Evolutionary conservation across 73 alveolate genomes (phyloP).

Genomic region (Paramecium primaurelia): DNA sequence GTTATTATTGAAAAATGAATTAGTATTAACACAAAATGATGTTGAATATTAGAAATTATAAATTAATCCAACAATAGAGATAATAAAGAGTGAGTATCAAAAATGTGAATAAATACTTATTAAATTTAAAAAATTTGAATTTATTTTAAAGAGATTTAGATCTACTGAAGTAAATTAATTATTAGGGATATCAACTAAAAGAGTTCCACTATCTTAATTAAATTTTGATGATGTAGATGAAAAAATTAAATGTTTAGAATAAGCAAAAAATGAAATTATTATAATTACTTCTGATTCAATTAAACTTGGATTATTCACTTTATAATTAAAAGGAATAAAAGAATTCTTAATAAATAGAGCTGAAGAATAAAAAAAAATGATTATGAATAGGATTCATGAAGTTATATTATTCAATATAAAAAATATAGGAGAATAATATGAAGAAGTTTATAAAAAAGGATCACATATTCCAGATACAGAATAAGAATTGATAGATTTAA

Average conservation of each 20-base stretch:
- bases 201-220: background rate
- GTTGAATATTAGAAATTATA: background rate
- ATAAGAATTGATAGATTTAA: background rate
- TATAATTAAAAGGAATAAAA: background rate
- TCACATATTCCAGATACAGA: constrained; percentile 12
- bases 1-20: background rate
- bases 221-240: background rate
- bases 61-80: background rate
- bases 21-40: background rate
- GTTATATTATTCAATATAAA: background rate
- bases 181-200: background rate
- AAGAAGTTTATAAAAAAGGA: background rate
- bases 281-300: background rate
- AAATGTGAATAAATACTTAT: background rate
- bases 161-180: background rate
- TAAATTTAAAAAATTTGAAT: background rate
- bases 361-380: background rate
- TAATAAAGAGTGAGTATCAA: background rate
- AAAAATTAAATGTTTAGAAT: background rate
- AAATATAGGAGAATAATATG: background rate
- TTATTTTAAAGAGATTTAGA: background rate
- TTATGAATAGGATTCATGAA: background rate
- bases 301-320: background rate
- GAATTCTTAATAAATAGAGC: background rate
- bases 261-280: background rate